Evolutionary conservation across 371 early-diverging fungal genomes (phyloP), one percentile per base, ranked within the genome.

Genomic region (Mucor ambiguus): DNA sequence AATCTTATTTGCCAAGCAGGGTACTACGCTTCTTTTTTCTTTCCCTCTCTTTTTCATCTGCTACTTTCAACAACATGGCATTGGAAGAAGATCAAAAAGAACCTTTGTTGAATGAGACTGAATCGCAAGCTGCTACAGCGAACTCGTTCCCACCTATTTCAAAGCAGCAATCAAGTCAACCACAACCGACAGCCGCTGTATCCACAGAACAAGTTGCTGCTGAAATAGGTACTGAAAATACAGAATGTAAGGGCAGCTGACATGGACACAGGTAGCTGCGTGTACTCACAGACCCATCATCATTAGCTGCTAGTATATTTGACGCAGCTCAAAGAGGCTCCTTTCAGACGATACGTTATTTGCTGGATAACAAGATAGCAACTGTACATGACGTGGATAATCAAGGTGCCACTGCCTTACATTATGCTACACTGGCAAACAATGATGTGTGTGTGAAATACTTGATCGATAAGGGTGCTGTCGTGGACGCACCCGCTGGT

Each of bases 401-500:
- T 14, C 85, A 87, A 57, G 90, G 90, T 18, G 85, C 86, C 60
- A 85, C 93, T 4, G 79, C 94, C 14, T 74, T 95, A 56, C 95
- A 95, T 75, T 91, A 92, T 83, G 94, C 94, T 3, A 88, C 91
- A 4, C 82, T 92, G 64, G 91, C 93, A 63, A 90, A 92, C 62
- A 89, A 90, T 43, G 77, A 94, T 52, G 83, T 83, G 0, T 85
- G 96, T 24, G 89, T 89, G 18, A 85, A 87, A 68, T 93, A 86
- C 64, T 77, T 98, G 44, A 78, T 97, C 46, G 95, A 95, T 72
- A 79, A 86, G 49, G 92, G 93, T 11, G 95, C 95, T 0, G 80
- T 87, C 24, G 80, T 95, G 16, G 89, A 97, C 75, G 84, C 86
- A 0, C 67, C 84, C 5, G 94, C 93, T 35, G 92, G 91, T 29